phyloP scores from a whole-genome alignment of 1,139 yeast genomes.

The Scheffersomyces parashehatae region DNA sequence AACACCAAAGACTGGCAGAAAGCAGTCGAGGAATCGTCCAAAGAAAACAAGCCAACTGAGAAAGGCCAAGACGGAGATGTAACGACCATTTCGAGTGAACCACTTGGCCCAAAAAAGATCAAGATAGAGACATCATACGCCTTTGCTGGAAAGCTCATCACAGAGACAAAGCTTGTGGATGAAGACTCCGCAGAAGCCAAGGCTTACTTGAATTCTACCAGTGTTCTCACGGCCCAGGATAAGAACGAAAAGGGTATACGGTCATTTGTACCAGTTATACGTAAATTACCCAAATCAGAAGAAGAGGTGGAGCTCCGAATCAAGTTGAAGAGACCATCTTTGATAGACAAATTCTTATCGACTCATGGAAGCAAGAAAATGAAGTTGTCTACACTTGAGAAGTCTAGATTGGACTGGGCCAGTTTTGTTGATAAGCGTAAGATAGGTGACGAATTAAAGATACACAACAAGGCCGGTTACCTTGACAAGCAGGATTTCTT shows the following conservation, averaged over 20 bases:
- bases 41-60: slow-evolving; percentile 45
- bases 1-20: slow-evolving; percentile 10
- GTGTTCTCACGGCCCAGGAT: slow-evolving; percentile 21
- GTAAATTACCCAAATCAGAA: slow-evolving; percentile 34
- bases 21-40: slow-evolving; percentile 10
- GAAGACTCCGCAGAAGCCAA: slow-evolving; percentile 82
- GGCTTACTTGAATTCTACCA: slow-evolving; percentile 67
- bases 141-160: slow-evolving; percentile 83
- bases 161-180: slow-evolving; percentile 77
- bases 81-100: slow-evolving; percentile 3
- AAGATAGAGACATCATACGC: slow-evolving; percentile 77
- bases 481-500: slow-evolving; percentile 90
- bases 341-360: slow-evolving; percentile 60
- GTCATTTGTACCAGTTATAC: slow-evolving; percentile 37
- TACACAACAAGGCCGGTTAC: slow-evolving; percentile 81
- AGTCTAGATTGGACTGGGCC: slow-evolving; percentile 94
- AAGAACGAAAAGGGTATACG: slow-evolving; percentile 12
- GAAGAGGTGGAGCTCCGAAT: slow-evolving; percentile 34
- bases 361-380: slow-evolving; percentile 42
- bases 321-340: slow-evolving; percentile 67
- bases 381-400: slow-evolving; percentile 87
- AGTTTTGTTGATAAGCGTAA: slow-evolving; percentile 87
- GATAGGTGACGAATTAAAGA: slow-evolving; percentile 75
- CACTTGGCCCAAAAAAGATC: slow-evolving; percentile 47
- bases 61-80: slow-evolving; percentile 49